Percentiles rank a stretch among this genome's conserved stretches.
phyloP scores from a whole-genome alignment of 768 basidiomycete species.

The Chalciporus sphaerocephalus region DNA sequence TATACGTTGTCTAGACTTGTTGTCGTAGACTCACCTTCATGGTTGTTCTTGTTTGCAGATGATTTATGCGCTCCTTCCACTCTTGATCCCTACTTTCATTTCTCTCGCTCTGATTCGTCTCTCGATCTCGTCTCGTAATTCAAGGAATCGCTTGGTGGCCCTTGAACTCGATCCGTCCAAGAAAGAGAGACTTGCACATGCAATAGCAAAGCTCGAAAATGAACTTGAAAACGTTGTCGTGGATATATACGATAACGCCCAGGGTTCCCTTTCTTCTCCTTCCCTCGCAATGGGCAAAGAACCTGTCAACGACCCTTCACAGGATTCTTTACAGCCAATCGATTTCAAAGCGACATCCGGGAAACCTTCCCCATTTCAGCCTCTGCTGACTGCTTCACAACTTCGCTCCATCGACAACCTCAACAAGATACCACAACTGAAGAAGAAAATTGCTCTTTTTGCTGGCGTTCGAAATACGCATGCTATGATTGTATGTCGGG shows the following conservation, averaged over 20 bases:
- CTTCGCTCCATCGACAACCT: conserved; percentile 52
- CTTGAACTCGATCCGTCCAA: conserved; percentile 55
- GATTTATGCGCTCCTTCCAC: conserved; percentile 52
- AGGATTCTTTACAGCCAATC: not conserved
- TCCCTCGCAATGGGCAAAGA: conserved; percentile 5
- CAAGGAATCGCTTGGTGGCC: conserved; percentile 58
- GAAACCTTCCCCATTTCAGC: conserved; percentile 30
- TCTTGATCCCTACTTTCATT: conserved; percentile 59
- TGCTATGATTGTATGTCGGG: conserved; percentile 66
- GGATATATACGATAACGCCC: conserved; percentile 52
- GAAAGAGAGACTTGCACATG: conserved; percentile 48
- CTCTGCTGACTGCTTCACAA: conserved; percentile 54
- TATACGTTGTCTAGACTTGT: conserved; percentile 37
- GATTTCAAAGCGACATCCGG: conserved; percentile 1
- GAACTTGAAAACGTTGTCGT: conserved; percentile 58
- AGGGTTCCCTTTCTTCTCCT: conserved; percentile 20
- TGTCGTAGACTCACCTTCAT: not conserved
- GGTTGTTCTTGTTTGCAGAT: conserved; percentile 35
- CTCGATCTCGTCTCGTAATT: conserved; percentile 51
- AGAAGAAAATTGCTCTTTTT: conserved; percentile 70
- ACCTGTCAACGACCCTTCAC: not conserved
- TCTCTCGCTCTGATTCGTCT: conserved; percentile 54
- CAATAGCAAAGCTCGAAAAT: conserved; percentile 55
- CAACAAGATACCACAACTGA: conserved; percentile 61
- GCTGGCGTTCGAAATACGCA: conserved; percentile 59